phyloP scores from a whole-genome alignment of 495 filamentous ascomycete species.

The Bathelium albidoporum region DNA sequence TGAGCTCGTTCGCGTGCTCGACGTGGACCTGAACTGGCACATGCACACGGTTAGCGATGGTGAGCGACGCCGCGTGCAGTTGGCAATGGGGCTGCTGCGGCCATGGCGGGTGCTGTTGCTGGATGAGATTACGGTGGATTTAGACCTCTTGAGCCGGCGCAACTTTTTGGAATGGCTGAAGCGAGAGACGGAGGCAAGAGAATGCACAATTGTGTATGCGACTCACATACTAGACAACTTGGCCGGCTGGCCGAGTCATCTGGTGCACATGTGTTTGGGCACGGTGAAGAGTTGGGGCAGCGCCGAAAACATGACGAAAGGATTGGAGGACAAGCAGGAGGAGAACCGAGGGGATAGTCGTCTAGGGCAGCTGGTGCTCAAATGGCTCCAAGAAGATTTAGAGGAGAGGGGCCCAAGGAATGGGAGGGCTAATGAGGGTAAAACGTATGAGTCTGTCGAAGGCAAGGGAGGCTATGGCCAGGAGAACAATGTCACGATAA shows the following conservation, averaged over 20 bases:
- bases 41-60: conserved; percentile 94
- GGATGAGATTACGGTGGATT: conserved; percentile 95
- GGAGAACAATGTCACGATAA: conserved; percentile 43
- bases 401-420: conserved; percentile 63
- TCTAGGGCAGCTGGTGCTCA: conserved; percentile 71
- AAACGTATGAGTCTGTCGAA: conserved; percentile 52
- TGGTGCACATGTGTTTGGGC: conserved; percentile 89
- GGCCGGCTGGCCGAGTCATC: conserved; percentile 83
- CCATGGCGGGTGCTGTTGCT: conserved; percentile 86
- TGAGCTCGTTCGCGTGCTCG: conserved; percentile 75
- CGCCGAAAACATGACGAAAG: conserved; percentile 41
- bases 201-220: conserved; percentile 91
- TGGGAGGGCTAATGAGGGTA: conserved; percentile 45
- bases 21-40: conserved; percentile 84
- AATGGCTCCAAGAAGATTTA: conserved; percentile 78
- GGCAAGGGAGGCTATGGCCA: conserved; percentile 73
- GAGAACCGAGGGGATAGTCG: conserved; percentile 52
- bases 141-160: conserved; percentile 73
- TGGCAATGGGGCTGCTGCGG: conserved; percentile 91
- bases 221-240: conserved; percentile 95
- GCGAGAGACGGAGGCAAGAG: conserved; percentile 67
- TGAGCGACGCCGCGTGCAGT: conserved; percentile 80
- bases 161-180: conserved; percentile 85
- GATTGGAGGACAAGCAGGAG: conserved; percentile 30
- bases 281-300: conserved; percentile 73